Evolutionary conservation across 306 rosid genomes (phyloP).

Genomic region (Astragalus membranaceus): DNA sequence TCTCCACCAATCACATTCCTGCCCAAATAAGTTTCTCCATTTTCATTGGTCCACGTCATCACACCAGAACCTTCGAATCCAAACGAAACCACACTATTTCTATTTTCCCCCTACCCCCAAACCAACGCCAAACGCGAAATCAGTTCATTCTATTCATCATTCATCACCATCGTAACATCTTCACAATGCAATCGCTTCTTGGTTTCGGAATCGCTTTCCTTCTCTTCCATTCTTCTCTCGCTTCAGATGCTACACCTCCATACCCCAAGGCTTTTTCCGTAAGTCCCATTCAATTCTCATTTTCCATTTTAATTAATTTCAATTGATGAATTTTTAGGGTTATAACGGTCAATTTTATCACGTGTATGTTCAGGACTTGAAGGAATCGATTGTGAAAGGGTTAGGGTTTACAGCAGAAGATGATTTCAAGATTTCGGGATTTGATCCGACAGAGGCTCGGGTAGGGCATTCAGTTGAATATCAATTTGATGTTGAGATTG

Average conservation of each 20-base stretch:
- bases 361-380: conserved; percentile 53
- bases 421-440: conserved; percentile 63
- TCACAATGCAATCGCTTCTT: conserved; percentile 14
- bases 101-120: not conserved
- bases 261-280: conserved; percentile 67
- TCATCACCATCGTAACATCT: not conserved
- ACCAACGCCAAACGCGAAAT: not conserved
- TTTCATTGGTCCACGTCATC: conserved; percentile 73
- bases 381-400: conserved; percentile 70
- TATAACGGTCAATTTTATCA: not conserved
- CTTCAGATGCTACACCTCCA: conserved; percentile 32
- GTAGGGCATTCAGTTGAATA: conserved; percentile 87
- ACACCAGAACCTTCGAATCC: not conserved
- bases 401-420: conserved; percentile 63
- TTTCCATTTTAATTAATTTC: not conserved
- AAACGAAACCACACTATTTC: not conserved
- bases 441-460: conserved; percentile 71
- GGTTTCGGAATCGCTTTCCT: conserved; percentile 9
- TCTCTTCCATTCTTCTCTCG: conserved; percentile 8
- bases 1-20: conserved; percentile 36
- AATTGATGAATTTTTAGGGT: not conserved
- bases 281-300: not conserved
- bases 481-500: conserved; percentile 77
- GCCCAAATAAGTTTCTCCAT: conserved; percentile 14
- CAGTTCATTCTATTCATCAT: not conserved